Evolutionary conservation across 73 alveolate species (phyloP), one percentile per base, ranked within the genome.

Genomic region (Paramecium sonneborni): DNA sequence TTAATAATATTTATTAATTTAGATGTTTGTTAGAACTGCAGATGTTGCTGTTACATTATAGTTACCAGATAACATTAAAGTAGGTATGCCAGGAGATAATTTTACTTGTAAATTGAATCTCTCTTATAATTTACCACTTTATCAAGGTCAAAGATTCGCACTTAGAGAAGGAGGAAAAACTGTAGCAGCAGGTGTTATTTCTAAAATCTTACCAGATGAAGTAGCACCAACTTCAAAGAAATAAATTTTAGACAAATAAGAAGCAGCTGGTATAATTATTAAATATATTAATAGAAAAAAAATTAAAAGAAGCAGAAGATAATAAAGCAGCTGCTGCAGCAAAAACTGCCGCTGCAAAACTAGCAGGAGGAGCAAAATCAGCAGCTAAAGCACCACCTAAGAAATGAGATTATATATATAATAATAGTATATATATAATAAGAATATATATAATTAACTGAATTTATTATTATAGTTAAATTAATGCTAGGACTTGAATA

Each of bases 41-140:
- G 99, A 96, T 92, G 95, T 94, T 28, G 95, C 98, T 15, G 95
- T 92, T 26, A 93, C 92, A 26, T 85, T 96, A 24, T 52, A 76
- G 21, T 92, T 96, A 23, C 98, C 95, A 21, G 98, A 93, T 34
- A 92, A 55, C 10, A 85, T 87, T 79, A 72, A 94, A 67, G 95
- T 97, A 98, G 99, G 99, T 86, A 95, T 97, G 96, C 99, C 99
- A 39, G 99, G 99, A 32, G 99, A 97, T 62, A 89, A 92, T 62
- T 76, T 97, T 46, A 92, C 93, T 41, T 88, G 94, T 72, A 94
- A 95, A 48, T 92, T 97, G 92, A 93, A 96, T 57, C 92, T 92
- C 55, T 95, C 96, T 35, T 93, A 95, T 57, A 93, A 98, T 26
- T 88, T 96, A 52, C 97, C 96, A 39, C 92, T 93, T 30, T 92